Conservation (phyloP, 768 basidiomycete species). For the Hygrocybe coccinea region DNA sequence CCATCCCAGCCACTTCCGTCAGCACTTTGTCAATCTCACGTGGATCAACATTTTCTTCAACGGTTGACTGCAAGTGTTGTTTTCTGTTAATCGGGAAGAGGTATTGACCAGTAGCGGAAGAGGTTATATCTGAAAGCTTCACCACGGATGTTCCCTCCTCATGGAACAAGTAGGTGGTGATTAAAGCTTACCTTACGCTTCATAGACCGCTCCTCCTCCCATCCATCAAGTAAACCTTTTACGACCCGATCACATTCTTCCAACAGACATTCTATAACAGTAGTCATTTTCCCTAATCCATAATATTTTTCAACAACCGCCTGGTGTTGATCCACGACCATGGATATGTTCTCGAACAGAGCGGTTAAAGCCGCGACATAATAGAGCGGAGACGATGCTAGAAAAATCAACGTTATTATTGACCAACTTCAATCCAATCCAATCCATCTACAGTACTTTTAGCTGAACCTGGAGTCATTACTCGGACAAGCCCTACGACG, state of each 20-base stretch:
- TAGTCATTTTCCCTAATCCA: constrained; percentile 80
- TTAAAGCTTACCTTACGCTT: constrained; percentile 60
- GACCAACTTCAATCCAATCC: constrained; percentile 1
- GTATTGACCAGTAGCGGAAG: constrained; percentile 28
- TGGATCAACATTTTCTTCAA: constrained; percentile 64
- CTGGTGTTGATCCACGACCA: constrained; percentile 96
- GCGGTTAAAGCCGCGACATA: constrained; percentile 87
- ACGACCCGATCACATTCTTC: constrained; percentile 86
- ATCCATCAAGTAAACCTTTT: constrained; percentile 65
- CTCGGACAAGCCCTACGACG: constrained; percentile 83
- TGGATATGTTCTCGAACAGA: constrained; percentile 90
- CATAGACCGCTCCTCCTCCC: constrained; percentile 88
- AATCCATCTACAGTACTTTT: constrained; percentile 55
- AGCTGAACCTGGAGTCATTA: constrained; percentile 68
- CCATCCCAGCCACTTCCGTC: constrained; percentile 86
- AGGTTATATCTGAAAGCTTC: constrained; percentile 46
- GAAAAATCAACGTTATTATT: constrained; percentile 9
- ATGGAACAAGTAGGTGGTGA: neutral
- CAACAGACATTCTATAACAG: constrained; percentile 68
- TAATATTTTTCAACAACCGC: constrained; percentile 98
- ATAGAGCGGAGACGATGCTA: constrained; percentile 89
- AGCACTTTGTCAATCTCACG: constrained; percentile 87
- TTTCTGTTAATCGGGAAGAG: neutral
- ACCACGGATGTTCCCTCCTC: neutral
- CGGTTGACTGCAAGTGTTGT: constrained; percentile 10